These are phyloP conservation scores for Nothomitra cinnamomea DNA, from an alignment of 2,329 filamentous ascomycete genomes.

Conservation along the genomic window DNA sequence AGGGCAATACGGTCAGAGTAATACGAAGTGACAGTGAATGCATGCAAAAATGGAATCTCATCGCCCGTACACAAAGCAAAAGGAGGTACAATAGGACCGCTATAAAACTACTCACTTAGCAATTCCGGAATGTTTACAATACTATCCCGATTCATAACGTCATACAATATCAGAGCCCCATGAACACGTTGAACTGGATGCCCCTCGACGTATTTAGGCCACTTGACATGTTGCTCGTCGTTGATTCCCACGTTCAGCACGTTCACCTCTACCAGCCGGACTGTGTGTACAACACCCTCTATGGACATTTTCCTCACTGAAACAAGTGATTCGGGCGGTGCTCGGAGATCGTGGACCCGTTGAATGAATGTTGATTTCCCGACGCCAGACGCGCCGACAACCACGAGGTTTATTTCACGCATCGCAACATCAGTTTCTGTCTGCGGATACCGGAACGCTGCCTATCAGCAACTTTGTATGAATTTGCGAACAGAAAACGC, in stretches of 20 bases:
- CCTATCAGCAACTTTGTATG: neutral
- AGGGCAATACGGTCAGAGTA: neutral
- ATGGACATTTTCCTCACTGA: slow-evolving; percentile 40
- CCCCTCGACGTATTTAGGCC: slow-evolving; percentile 52
- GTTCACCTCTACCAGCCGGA: slow-evolving; percentile 48
- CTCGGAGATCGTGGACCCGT: slow-evolving; percentile 38
- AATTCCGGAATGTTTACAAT: slow-evolving; percentile 58
- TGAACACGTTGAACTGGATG: slow-evolving; percentile 60
- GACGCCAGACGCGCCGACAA: slow-evolving; percentile 48
- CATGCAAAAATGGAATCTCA: neutral
- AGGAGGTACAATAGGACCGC: neutral
- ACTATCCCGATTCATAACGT: slow-evolving; percentile 64
- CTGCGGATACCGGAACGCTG: neutral
- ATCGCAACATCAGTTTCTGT: slow-evolving; percentile 20
- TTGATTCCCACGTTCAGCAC: slow-evolving; percentile 47
- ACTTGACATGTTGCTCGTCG: slow-evolving; percentile 40
- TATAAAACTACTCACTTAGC: slow-evolving; percentile 45
- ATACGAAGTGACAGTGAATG: neutral
- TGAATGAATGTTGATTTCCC: slow-evolving; percentile 55
- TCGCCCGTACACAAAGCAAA: neutral
- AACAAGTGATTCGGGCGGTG: slow-evolving; percentile 35
- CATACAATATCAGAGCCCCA: slow-evolving; percentile 72
- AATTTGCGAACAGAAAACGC: neutral
- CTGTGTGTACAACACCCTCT: slow-evolving; percentile 39
- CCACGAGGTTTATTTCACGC: slow-evolving; percentile 46